phyloP scores from a whole-genome alignment of 345 rosid genomes.

The Brassica incana region DNA sequence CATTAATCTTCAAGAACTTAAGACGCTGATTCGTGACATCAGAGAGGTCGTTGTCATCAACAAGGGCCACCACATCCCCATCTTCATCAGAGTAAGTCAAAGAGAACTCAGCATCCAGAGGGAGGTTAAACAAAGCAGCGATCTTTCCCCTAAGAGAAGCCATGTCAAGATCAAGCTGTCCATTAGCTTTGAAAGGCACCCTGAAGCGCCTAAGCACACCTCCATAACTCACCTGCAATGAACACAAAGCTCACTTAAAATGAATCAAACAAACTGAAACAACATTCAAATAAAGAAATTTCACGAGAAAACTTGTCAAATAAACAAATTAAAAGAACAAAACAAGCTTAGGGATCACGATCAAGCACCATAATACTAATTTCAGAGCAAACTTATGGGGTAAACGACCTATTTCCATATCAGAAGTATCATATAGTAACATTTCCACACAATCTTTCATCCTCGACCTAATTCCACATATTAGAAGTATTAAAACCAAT shows the following conservation, averaged over 20 bases:
- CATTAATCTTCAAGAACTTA: conserved; percentile 69
- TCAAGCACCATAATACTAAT: too few species aligned
- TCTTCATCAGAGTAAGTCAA: conserved; percentile 90
- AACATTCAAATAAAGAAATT: neutral
- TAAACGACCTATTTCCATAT: too few species aligned
- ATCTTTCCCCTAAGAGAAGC: conserved; percentile 61
- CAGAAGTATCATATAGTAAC: too few species aligned
- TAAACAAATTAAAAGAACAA: neutral
- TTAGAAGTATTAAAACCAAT: too few species aligned
- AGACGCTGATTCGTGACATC: conserved; percentile 74
- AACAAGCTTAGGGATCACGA: neutral
- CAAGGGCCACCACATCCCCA: conserved; percentile 80
- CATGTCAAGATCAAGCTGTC: conserved; percentile 69
- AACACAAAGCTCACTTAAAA: conserved; percentile 6
- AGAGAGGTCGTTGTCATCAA: conserved; percentile 68
- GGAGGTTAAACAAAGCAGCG: conserved; percentile 54
- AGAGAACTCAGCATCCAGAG: conserved; percentile 51
- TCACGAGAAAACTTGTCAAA: neutral
- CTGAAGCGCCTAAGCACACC: conserved; percentile 82
- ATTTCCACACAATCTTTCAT: too few species aligned
- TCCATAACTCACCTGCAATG: conserved; percentile 65
- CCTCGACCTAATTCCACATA: too few species aligned
- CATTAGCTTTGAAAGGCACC: conserved; percentile 52
- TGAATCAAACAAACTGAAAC: neutral
- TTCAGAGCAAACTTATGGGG: too few species aligned